Percentiles rank a stretch among this genome's conserved stretches.
These are phyloP conservation scores for Colletotrichum plurivorum DNA, from an alignment of 2,329 filamentous ascomycete species.

Conservation along the genomic window DNA sequence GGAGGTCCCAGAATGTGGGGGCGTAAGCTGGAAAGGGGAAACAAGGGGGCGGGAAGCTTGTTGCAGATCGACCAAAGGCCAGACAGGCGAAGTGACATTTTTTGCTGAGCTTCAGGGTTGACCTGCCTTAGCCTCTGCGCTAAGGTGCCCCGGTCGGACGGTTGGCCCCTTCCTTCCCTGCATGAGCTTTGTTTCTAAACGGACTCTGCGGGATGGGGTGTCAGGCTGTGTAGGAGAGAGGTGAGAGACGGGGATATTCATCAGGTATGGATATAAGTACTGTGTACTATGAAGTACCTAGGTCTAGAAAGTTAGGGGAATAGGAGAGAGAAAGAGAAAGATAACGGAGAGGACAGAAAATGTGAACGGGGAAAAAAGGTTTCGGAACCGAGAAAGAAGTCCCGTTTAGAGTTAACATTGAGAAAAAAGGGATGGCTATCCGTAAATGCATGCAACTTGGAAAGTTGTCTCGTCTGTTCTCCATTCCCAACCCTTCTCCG, in stretches of 20 bases:
- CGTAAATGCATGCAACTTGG: neutral
- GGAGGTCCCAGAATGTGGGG: conserved; percentile 11
- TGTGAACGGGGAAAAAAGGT: neutral
- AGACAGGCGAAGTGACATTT: too few relatives aligned
- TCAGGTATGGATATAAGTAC: too few relatives aligned
- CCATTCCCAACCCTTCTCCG: neutral
- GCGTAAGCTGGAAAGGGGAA: neutral
- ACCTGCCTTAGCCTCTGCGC: neutral
- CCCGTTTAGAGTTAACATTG: conserved; percentile 18
- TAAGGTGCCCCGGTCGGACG: neutral
- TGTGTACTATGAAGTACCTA: neutral
- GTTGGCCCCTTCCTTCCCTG: conserved; percentile 24
- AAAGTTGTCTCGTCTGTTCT: neutral
- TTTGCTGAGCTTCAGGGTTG: too few relatives aligned
- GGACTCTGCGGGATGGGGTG: conserved; percentile 20
- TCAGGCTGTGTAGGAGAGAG: conserved; percentile 1
- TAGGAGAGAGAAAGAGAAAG: too few relatives aligned
- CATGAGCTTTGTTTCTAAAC: conserved; percentile 33
- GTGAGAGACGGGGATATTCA: neutral
- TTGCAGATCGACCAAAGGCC: neutral
- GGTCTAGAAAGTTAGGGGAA: too few relatives aligned
- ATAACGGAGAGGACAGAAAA: too few relatives aligned
- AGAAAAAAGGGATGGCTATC: neutral
- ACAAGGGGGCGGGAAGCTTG: neutral
- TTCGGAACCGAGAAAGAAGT: neutral